A percentile compares a stretch with the other conserved stretches of the same genome.
Evolutionary conservation across 805 yeast genomes (phyloP).

Genomic region (Suhomyces faveliae): DNA sequence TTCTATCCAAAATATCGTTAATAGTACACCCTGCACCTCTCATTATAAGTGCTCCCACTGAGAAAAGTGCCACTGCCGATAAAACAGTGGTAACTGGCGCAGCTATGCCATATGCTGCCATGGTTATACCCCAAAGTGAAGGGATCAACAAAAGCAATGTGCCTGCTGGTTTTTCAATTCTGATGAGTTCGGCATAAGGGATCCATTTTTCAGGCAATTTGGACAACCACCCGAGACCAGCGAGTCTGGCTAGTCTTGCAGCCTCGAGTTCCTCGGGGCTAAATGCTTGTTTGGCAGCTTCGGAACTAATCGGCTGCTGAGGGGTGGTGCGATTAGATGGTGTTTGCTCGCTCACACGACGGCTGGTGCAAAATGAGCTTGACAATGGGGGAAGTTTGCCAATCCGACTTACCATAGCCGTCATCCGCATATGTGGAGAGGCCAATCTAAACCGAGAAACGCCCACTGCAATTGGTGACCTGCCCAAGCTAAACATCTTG

Average conservation of each 20-base stretch:
- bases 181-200: slow-evolving; percentile 89
- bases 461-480: neutral
- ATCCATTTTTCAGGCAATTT: slow-evolving; percentile 70
- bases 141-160: slow-evolving; percentile 82
- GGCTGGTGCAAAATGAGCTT: neutral
- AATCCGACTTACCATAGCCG: neutral
- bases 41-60: slow-evolving; percentile 86
- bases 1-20: slow-evolving; percentile 82
- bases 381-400: neutral
- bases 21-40: slow-evolving; percentile 98
- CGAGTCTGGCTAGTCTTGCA: slow-evolving; percentile 52
- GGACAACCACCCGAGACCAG: slow-evolving; percentile 46
- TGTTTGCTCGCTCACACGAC: neutral
- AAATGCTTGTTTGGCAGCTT: slow-evolving; percentile 14
- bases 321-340: neutral
- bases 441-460: neutral
- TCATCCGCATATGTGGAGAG: neutral
- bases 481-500: neutral
- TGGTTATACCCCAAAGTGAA: slow-evolving; percentile 87
- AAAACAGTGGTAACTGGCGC: slow-evolving; percentile 68
- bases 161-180: slow-evolving; percentile 96
- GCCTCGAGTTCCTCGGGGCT: slow-evolving; percentile 45
- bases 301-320: neutral
- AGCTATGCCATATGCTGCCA: slow-evolving; percentile 74
- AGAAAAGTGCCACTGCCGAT: slow-evolving; percentile 66